These are phyloP conservation scores for Melocanna baccifera DNA, from an alignment of 176 grass and related monocot species.

Conservation along the genomic window DNA sequence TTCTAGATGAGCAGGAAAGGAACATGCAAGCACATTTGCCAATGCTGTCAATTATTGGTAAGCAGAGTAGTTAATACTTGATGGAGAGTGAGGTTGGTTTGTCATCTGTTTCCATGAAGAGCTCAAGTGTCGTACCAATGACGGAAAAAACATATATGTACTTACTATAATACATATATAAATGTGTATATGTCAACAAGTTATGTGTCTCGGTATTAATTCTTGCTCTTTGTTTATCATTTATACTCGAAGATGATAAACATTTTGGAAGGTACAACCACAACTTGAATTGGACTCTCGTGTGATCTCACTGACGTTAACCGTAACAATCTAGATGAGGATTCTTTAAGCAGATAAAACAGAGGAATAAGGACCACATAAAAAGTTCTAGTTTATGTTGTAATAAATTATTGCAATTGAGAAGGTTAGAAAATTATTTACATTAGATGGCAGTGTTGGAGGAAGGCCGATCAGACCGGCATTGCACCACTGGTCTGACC, in stretches of 20 bases:
- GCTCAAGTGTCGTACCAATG: background rate
- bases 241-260: background rate
- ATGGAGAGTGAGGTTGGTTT: background rate
- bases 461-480: no score
- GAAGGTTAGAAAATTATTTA: no score
- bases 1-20: background rate
- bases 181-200: background rate
- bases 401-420: no score
- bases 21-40: background rate
- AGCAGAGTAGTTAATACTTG: background rate
- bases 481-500: no score
- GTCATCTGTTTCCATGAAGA: background rate
- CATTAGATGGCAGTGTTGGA: no score
- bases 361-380: no score
- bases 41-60: background rate
- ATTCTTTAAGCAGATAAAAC: background rate
- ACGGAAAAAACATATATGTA: background rate
- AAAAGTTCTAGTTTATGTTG: no score
- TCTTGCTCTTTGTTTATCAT: background rate
- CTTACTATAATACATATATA: background rate
- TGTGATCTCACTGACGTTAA: slow-evolving; percentile 16
- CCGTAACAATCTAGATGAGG: background rate
- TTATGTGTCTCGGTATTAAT: background rate
- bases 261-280: slow-evolving; percentile 30
- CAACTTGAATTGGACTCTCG: background rate